phyloP scores from a whole-genome alignment of 2,329 filamentous ascomycete genomes.

The Alternaria sp. region DNA sequence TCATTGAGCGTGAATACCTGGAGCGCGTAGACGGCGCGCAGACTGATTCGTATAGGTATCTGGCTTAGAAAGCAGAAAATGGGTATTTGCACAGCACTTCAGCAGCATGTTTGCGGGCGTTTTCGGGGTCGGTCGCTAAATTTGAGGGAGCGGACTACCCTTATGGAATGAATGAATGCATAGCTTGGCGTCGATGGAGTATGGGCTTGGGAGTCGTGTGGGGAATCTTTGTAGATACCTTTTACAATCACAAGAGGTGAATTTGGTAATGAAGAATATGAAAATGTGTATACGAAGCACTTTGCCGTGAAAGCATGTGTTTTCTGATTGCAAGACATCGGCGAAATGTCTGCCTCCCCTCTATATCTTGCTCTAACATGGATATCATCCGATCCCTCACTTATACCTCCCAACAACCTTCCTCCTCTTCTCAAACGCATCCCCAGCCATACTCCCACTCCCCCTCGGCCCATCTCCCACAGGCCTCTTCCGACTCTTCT shows the following conservation, averaged over 20 bases:
- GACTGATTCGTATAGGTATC: constrained; percentile 71
- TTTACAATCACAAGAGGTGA: neutral
- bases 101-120: constrained; percentile 1
- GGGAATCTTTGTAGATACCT: neutral
- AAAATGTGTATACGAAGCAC: neutral
- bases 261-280: neutral
- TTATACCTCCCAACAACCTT: constrained; percentile 44
- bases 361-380: neutral
- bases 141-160: constrained; percentile 1
- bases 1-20: constrained; percentile 79
- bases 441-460: constrained; percentile 72
- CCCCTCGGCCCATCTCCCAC: constrained; percentile 75
- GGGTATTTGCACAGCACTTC: neutral
- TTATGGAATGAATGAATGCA: constrained; percentile 17
- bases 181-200: constrained; percentile 16
- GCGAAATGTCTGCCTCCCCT: neutral
- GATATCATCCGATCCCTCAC: neutral
- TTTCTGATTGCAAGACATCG: neutral
- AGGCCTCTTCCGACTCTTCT: constrained; percentile 85
- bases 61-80: constrained; percentile 61
- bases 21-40: constrained; percentile 73
- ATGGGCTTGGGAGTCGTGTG: neutral
- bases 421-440: constrained; percentile 65
- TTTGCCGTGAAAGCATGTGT: neutral
- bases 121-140: neutral